Conservation (phyloP, 2,329 filamentous ascomycete species). For the Dryadomyces quercivorus region DNA sequence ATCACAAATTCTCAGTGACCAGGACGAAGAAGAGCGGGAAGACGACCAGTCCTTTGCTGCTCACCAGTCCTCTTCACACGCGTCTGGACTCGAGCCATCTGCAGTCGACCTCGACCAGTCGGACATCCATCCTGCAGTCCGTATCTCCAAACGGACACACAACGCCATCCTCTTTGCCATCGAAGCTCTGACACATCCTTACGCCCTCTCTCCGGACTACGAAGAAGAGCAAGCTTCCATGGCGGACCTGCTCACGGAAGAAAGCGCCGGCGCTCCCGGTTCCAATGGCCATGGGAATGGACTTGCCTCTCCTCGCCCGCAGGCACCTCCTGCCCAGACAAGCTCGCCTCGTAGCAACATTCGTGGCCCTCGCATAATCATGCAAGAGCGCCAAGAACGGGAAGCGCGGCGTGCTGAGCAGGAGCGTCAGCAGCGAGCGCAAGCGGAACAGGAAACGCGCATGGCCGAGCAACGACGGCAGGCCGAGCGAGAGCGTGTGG, state of each 20-base stretch:
- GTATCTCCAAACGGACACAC: conserved; percentile 73
- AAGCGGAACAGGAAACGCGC: conserved; percentile 44
- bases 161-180: conserved; percentile 86
- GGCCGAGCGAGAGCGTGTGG: conserved; percentile 19
- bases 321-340: conserved; percentile 36
- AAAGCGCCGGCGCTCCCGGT: conserved; percentile 35
- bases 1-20: conserved; percentile 36
- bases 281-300: conserved; percentile 36
- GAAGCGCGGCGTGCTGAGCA: conserved; percentile 60
- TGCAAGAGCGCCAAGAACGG: conserved; percentile 72
- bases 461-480: conserved; percentile 38
- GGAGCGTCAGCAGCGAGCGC: conserved; percentile 47
- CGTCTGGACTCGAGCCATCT: conserved; percentile 6
- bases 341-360: conserved; percentile 51
- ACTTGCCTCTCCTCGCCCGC: conserved; percentile 28
- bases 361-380: conserved; percentile 77
- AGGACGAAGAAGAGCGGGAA: conserved; percentile 21
- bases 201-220: conserved; percentile 71
- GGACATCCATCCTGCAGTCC: conserved; percentile 35
- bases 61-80: conserved; percentile 8
- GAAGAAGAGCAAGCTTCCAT: conserved; percentile 85
- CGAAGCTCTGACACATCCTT: conserved; percentile 73
- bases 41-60: conserved; percentile 20
- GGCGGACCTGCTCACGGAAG: conserved; percentile 61
- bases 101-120: conserved; percentile 20